Conservation (phyloP, 768 basidiomycete genomes). For the Hypholoma sublateritium region DNA sequence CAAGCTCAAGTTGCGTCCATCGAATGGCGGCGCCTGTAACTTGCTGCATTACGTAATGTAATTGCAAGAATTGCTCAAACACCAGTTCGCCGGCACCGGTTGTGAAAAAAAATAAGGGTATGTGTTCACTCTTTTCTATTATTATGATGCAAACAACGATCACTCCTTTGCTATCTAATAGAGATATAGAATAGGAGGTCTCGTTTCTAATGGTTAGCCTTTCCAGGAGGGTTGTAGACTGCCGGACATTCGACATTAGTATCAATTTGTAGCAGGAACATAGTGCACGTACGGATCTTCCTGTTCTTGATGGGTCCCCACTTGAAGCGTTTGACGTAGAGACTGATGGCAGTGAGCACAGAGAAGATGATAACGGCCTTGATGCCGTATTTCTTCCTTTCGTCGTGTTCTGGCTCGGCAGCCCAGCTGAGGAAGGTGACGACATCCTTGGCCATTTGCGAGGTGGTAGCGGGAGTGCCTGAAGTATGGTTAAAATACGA, state of each 20-base stretch:
- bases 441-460: constrained; percentile 99
- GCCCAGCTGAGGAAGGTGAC: constrained; percentile 95
- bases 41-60: background rate
- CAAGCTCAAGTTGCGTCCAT: background rate
- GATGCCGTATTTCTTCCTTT: constrained; percentile 94
- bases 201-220: constrained; percentile 45
- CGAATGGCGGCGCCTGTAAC: too few species aligned
- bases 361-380: constrained; percentile 96
- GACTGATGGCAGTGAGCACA: constrained; percentile 69
- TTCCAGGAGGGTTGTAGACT: constrained; percentile 63
- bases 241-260: constrained; percentile 1
- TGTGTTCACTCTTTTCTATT: constrained; percentile 22
- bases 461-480: constrained; percentile 95
- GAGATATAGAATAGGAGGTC: constrained; percentile 18
- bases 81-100: too few species aligned
- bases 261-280: background rate
- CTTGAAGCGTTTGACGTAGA: constrained; percentile 96
- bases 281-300: constrained; percentile 71
- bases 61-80: background rate
- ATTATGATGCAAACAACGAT: constrained; percentile 17
- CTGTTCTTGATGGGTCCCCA: constrained; percentile 91
- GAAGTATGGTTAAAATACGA: constrained; percentile 1
- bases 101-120: constrained; percentile 7
- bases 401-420: constrained; percentile 96
- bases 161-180: constrained; percentile 23